Evolutionary conservation across 768 basidiomycete genomes (phyloP).

Genomic region (Agrocybe praecox): DNA sequence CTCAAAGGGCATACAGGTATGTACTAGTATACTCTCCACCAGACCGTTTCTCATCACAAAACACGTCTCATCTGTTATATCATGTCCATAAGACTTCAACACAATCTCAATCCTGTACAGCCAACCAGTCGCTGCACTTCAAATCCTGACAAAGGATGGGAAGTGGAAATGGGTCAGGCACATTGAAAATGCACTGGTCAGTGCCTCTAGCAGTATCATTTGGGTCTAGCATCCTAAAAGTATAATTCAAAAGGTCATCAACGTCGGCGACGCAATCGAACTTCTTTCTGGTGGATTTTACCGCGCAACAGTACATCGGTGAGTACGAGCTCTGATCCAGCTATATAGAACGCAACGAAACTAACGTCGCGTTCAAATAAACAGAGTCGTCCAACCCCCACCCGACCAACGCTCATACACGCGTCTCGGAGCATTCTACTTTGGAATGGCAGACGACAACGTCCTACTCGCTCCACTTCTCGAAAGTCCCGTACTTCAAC

Average conservation of each 20-base stretch:
- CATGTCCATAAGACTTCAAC: slow-evolving; percentile 63
- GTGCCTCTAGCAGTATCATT: no score
- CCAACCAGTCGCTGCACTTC: slow-evolving; percentile 60
- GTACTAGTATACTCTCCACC: no score
- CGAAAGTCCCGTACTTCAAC: slow-evolving; percentile 51
- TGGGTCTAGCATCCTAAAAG: no score
- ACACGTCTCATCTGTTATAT: neutral
- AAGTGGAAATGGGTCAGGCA: slow-evolving; percentile 63
- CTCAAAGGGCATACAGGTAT: slow-evolving; percentile 61
- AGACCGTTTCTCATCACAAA: neutral
- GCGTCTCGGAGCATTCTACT: slow-evolving; percentile 63
- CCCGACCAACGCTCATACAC: slow-evolving; percentile 49
- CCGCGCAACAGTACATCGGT: slow-evolving; percentile 56
- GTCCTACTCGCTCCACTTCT: slow-evolving; percentile 45
- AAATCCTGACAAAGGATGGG: slow-evolving; percentile 54
- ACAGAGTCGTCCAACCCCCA: slow-evolving; percentile 60
- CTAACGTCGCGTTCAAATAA: neutral
- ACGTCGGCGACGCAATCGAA: slow-evolving; percentile 60
- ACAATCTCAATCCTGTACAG: slow-evolving; percentile 61
- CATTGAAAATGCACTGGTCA: slow-evolving; percentile 57
- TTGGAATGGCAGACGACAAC: slow-evolving; percentile 52
- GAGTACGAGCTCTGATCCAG: neutral
- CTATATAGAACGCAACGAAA: neutral
- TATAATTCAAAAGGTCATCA: slow-evolving; percentile 46
- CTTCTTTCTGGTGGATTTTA: slow-evolving; percentile 66